Evolutionary conservation across 495 filamentous ascomycete genomes (phyloP), one percentile per base, ranked within the genome.

Genomic region (Aspergillus conjunctus): DNA sequence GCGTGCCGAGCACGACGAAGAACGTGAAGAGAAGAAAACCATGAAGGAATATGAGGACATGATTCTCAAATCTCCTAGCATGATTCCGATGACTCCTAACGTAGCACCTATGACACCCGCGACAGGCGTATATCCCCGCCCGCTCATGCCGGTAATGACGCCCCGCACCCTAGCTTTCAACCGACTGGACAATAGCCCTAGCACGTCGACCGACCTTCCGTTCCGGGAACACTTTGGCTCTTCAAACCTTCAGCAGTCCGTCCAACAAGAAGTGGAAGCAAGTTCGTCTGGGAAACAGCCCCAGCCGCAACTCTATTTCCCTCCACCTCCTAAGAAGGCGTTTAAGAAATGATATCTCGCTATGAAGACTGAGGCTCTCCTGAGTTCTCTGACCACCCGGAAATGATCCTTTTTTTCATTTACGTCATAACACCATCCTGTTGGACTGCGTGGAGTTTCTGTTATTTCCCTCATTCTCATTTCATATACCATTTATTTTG

Each of bases 131-230:
- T 62, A 34, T 45, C 53, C 44, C 1, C 43, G 60, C 4, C 56
- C 67, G 31, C 64, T 60, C 3, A 62, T 69, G 46, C 67, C 75
- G 18, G 75, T 76, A 0, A 74, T 71, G 37, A 77, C 77, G 15
- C 77, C 78, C 7, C 69, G 74, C 26, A 80, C 72, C 10, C 64
- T 73, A 15, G 76, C 76, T 4, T 81, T 81, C 61, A 79, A 79
- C 58, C 70, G 71, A 45, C 65, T 77, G 10, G 66, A 56, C 26
- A 48, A 48, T 48, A 18, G 8, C 6, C 20, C 56, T 2, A 30
- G 53, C 30, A 21, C 70, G 30, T 75, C 72, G 39, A 73, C 70
- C 1, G 78, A 81, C 31, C 73, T 81, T 1, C 78, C 78, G 5
- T 65, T 81, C n/a, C 72, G 78, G 14, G 64, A 76, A 33, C 59